Evolutionary conservation across 495 filamentous ascomycete genomes (phyloP), one percentile per base, ranked within the genome.

Genomic region (Opeltia flavorubescens): DNA sequence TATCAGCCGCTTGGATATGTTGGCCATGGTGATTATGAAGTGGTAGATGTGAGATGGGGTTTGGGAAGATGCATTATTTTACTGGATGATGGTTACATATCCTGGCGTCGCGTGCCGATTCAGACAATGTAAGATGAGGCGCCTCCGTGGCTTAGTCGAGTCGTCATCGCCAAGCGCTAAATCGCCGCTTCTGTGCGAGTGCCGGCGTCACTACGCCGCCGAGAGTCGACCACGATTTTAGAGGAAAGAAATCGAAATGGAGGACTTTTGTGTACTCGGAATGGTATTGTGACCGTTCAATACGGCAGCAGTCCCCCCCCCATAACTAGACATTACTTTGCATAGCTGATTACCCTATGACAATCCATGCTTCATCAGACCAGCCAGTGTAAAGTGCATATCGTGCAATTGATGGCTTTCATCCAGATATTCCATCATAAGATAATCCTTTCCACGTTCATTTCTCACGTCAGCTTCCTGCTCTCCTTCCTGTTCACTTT

Each of bases 1-100:
- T 9, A 72, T 43, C 27, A 68, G 46, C n/a, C 64, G 48, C 46
- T 64, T 66, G 5, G 67, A 62, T 46, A 64, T 49, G 2, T 12
- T 11, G 20, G 18, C 21, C 38, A 41, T 41, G 26, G 15, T 33
- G 30, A 9, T 9, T 15, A 15, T 33, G 30, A 33, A 15, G 15
- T 33, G 30, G 30, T 15, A 33, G 30, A 15, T 33, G 30, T 33
- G 30, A 33, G 15, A 15, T 8, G 9, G 15, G 8, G 9, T 9
- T 15, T 33, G 15, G 9, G 30, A 33, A 9, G 30, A 8, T 9
- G 30, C 30, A 9, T 15, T 33, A 33, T 33, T 15, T 33, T 9
- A 33, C 15, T 15, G 9, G 30, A 15, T 9, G 15, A 8, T 33
- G 30, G 30, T 33, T 33, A 33, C 15, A 33, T 33, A 8, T 33